phyloP scores from a whole-genome alignment of 257 asterid species.

The Przewalskia tangutica region DNA sequence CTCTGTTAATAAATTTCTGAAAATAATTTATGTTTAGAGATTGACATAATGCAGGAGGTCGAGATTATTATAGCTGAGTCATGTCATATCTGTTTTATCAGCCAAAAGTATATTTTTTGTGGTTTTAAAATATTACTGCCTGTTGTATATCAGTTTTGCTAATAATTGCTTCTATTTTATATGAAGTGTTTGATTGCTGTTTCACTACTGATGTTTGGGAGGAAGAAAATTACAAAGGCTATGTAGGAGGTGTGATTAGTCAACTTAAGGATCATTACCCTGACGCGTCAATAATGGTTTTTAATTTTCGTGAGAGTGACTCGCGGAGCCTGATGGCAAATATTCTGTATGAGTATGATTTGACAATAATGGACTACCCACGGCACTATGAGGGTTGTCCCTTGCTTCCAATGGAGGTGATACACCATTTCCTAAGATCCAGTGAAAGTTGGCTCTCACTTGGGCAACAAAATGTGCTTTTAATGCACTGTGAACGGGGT shows the following conservation, averaged over 20 bases:
- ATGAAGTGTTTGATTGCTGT: conserved; percentile 81
- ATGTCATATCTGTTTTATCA: not conserved
- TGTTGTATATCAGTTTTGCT: not conserved
- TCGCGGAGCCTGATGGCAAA: conserved; percentile 54
- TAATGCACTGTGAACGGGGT: conserved; percentile 90
- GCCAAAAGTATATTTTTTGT: not conserved
- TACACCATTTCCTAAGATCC: conserved; percentile 83
- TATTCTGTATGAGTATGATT: conserved; percentile 64
- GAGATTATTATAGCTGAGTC: not conserved
- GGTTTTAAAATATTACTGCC: not conserved
- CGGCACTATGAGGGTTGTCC: conserved; percentile 91
- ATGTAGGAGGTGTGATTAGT: conserved; percentile 57
- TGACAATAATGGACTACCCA: conserved; percentile 93
- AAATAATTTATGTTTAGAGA: not conserved
- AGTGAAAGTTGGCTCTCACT: conserved; percentile 96
- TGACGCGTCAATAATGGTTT: conserved; percentile 73
- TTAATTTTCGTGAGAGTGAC: conserved; percentile 72
- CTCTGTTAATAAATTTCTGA: not conserved
- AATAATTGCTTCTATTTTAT: conserved; percentile 6
- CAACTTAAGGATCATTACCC: conserved; percentile 69
- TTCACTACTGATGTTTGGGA: conserved; percentile 73
- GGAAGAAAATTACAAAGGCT: conserved; percentile 52
- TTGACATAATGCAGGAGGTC: not conserved
- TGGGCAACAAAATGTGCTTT: conserved; percentile 80
- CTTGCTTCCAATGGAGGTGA: conserved; percentile 85